Conservation (phyloP, 768 basidiomycete species). For the Candolleomyces efflorescens region DNA sequence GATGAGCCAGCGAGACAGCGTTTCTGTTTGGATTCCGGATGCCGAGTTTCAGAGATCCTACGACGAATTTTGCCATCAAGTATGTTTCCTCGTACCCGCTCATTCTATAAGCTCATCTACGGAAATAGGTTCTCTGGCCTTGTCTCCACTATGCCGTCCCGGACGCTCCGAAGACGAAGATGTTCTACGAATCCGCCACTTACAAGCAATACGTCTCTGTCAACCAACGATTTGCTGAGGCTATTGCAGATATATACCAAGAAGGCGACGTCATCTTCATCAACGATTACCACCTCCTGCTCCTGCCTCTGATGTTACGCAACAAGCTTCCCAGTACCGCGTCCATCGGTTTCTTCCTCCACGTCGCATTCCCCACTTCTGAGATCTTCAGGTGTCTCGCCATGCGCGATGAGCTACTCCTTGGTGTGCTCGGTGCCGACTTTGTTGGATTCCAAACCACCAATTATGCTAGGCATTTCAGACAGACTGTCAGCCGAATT, state of each 20-base stretch:
- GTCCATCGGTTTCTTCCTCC: constrained; percentile 92
- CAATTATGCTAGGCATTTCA: constrained; percentile 78
- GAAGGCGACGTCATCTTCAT: constrained; percentile 92
- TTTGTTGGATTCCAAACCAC: constrained; percentile 91
- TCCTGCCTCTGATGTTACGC: constrained; percentile 84
- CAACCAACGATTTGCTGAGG: constrained; percentile 86
- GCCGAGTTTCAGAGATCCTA: constrained; percentile 76
- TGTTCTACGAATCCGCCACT: constrained; percentile 73
- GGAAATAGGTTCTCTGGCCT: constrained; percentile 71
- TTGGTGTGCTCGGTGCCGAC: constrained; percentile 90
- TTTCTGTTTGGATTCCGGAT: constrained; percentile 79
- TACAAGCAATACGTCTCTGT: constrained; percentile 87
- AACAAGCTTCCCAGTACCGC: constrained; percentile 50
- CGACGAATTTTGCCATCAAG: constrained; percentile 85
- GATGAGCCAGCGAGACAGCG: constrained; percentile 31
- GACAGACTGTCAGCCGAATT: constrained; percentile 81
- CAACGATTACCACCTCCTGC: constrained; percentile 96
- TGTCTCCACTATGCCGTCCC: constrained; percentile 84
- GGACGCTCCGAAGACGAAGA: constrained; percentile 81
- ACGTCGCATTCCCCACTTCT: constrained; percentile 92
- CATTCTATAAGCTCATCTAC: constrained; percentile 13
- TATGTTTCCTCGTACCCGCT: constrained; percentile 23
- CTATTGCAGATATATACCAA: constrained; percentile 73
- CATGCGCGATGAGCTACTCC: constrained; percentile 69
- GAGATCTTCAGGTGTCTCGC: constrained; percentile 94